A percentile compares a stretch with the other conserved stretches of the same genome.
Conservation (phyloP, 495 filamentous ascomycete genomes). For the Cercophora scortea region DNA sequence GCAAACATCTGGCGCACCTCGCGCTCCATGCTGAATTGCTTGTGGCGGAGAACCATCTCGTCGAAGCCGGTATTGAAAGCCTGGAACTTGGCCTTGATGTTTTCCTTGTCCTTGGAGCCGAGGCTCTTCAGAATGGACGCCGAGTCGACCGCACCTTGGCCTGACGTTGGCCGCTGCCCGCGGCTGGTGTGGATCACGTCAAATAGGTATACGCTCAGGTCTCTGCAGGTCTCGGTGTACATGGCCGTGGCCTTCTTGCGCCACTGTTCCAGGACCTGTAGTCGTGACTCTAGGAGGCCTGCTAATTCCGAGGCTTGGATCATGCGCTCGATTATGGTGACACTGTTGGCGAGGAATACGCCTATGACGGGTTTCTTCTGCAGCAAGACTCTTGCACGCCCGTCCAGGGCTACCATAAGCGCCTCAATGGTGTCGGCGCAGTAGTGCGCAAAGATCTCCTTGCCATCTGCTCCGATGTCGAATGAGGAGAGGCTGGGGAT, state of each 20-base stretch:
- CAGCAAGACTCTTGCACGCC: conserved; percentile 62
- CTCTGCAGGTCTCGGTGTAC: conserved; percentile 85
- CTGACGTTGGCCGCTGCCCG: conserved; percentile 55
- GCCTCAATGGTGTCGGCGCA: conserved; percentile 76
- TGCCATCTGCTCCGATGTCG: conserved; percentile 85
- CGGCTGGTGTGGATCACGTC: conserved; percentile 90
- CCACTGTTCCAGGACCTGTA: conserved; percentile 67
- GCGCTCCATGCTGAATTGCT: conserved; percentile 71
- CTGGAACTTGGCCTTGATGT: conserved; percentile 88
- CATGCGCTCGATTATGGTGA: conserved; percentile 76
- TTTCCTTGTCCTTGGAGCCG: conserved; percentile 83
- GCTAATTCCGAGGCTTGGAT: conserved; percentile 75
- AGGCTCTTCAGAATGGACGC: conserved; percentile 75
- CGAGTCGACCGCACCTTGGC: conserved; percentile 60
- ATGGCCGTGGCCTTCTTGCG: conserved; percentile 74
- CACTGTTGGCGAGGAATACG: conserved; percentile 86
- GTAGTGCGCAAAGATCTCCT: conserved; percentile 82
- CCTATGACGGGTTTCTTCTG: conserved; percentile 73
- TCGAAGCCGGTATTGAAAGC: conserved; percentile 89
- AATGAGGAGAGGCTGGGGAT: conserved; percentile 66
- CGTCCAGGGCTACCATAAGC: conserved; percentile 69
- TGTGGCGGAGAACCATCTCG: conserved; percentile 73
- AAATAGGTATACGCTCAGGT: conserved; percentile 74
- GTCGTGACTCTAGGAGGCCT: conserved; percentile 57
- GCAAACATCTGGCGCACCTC: conserved; percentile 74